A percentile compares a stretch with the other conserved stretches of the same genome.
Evolutionary conservation across 257 asterid species (phyloP).

Genomic region (Henckelia pumila): DNA sequence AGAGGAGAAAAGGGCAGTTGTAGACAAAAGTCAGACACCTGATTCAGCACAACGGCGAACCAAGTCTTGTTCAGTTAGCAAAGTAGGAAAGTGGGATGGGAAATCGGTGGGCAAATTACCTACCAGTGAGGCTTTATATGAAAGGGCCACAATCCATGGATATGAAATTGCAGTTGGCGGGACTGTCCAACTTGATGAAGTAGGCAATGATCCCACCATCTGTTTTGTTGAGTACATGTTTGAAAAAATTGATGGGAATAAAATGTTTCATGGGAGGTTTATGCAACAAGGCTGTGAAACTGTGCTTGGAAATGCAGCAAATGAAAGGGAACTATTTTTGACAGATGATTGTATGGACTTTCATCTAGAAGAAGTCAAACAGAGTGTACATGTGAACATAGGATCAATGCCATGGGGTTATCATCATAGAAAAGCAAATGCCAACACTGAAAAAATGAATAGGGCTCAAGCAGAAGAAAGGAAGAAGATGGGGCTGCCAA

Average conservation of each 20-base stretch:
- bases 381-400: conserved; percentile 45
- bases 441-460: conserved; percentile 46
- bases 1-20: conserved; percentile 36
- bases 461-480: conserved; percentile 84
- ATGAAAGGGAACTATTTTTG: conserved; percentile 82
- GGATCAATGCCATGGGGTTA: conserved; percentile 80
- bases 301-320: conserved; percentile 82
- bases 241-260: conserved; percentile 60
- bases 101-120: conserved; percentile 52
- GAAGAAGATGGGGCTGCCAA: conserved; percentile 63
- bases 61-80: conserved; percentile 40
- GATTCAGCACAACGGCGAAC: conserved; percentile 30
- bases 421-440: conserved; percentile 69
- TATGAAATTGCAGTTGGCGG: conserved; percentile 54
- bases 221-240: conserved; percentile 83
- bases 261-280: conserved; percentile 81
- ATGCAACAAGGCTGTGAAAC: conserved; percentile 78
- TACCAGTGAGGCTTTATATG: conserved; percentile 58
- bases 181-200: conserved; percentile 56
- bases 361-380: conserved; percentile 55
- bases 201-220: conserved; percentile 44
- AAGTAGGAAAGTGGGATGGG: conserved; percentile 66
- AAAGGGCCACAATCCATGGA: conserved; percentile 52
- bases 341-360: conserved; percentile 66
- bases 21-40: neutral